These are phyloP conservation scores for Pseudocercospora macadamiae DNA, from an alignment of 2,329 filamentous ascomycete genomes.

Conservation along the genomic window DNA sequence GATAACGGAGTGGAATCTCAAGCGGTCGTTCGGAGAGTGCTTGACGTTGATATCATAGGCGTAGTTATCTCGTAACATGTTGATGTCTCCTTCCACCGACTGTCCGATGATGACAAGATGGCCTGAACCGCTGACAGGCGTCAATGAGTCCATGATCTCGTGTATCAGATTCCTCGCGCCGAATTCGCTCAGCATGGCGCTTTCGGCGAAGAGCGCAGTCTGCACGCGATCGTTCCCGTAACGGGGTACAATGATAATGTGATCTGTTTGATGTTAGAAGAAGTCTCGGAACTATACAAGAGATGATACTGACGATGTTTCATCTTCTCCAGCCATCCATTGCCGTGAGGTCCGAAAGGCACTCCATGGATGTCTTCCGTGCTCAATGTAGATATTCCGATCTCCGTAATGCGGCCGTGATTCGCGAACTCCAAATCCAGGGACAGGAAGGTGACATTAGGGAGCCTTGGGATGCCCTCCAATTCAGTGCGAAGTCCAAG, in stretches of 20 bases:
- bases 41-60: not conserved
- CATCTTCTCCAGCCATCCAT: constrained; percentile 14
- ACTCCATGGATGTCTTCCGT: not conserved
- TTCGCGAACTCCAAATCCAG: constrained; percentile 18
- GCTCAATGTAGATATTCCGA: constrained; percentile 11
- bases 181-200: too few relatives aligned
- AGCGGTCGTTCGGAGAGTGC: not conserved
- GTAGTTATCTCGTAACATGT: not conserved
- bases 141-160: not conserved
- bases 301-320: constrained; percentile 11
- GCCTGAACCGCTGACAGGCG: not conserved
- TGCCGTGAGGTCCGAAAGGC: constrained; percentile 1
- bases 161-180: not conserved
- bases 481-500: not conserved
- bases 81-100: not conserved
- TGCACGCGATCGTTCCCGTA: too few relatives aligned
- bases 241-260: too few relatives aligned
- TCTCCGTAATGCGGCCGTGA: constrained; percentile 7
- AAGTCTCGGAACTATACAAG: too few relatives aligned
- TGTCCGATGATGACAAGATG: constrained; percentile 1
- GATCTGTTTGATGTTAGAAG: too few relatives aligned
- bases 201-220: too few relatives aligned
- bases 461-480: not conserved
- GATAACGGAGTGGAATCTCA: constrained; percentile 1
- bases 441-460: constrained; percentile 12